These are phyloP conservation scores for Boletus rubroflammeus DNA, from an alignment of 768 basidiomycete species.

Conservation along the genomic window DNA sequence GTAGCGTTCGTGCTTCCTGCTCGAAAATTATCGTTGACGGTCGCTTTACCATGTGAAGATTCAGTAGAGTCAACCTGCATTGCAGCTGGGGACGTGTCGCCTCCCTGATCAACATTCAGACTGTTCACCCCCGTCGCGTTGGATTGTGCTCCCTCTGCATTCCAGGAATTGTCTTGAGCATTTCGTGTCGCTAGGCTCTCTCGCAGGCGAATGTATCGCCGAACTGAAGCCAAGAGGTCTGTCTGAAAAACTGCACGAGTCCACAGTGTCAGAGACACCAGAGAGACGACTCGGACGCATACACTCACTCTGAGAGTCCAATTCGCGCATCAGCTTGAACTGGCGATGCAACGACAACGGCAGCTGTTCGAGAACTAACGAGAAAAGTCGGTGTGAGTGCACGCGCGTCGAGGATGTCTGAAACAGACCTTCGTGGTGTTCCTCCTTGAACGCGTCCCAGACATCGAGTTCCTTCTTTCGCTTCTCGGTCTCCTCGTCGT, in stretches of 20 bases:
- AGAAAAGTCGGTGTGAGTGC: neutral
- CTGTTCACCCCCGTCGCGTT: neutral
- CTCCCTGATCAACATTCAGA: neutral
- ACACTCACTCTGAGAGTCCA: constrained; percentile 67
- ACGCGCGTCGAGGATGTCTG: neutral
- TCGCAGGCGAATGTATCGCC: constrained; percentile 44
- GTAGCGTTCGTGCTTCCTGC: neutral
- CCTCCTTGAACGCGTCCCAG: constrained; percentile 75
- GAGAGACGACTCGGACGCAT: constrained; percentile 10
- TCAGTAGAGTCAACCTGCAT: constrained; percentile 9
- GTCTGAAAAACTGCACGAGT: constrained; percentile 35
- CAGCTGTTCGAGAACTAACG: constrained; percentile 69
- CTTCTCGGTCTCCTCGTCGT: constrained; percentile 17
- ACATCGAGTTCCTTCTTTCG: constrained; percentile 57
- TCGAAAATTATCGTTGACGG: neutral
- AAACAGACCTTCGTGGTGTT: constrained; percentile 68
- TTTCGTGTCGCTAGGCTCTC: constrained; percentile 22
- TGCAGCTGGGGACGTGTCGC: neutral
- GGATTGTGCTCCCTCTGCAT: neutral
- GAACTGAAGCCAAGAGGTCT: constrained; percentile 43
- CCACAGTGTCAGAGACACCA: constrained; percentile 1
- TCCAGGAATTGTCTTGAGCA: neutral
- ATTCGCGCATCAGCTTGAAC: constrained; percentile 64
- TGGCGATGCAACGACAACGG: constrained; percentile 72
- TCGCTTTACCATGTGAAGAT: neutral